Percentiles rank a stretch among this genome's conserved stretches.
phyloP scores from a whole-genome alignment of 2,329 filamentous ascomycete species.

The Botrytis porri region DNA sequence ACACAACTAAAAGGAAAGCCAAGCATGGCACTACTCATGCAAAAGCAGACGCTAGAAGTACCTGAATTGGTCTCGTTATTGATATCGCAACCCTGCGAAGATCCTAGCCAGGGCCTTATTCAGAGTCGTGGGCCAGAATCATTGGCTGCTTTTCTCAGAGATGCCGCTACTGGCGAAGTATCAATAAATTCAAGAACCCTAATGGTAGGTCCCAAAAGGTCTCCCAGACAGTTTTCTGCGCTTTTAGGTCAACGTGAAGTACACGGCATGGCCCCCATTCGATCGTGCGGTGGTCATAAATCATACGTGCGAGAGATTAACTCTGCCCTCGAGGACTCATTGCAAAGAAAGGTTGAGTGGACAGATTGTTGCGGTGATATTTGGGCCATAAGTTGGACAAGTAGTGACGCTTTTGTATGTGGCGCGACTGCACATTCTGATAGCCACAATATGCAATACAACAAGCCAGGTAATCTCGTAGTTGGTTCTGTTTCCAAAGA shows the following conservation, averaged over 20 bases:
- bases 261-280: constrained; percentile 25
- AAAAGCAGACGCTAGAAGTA: constrained; percentile 13
- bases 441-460: constrained; percentile 62
- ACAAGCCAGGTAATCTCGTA: constrained; percentile 60
- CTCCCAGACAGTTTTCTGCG: constrained; percentile 16
- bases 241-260: constrained; percentile 33
- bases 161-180: constrained; percentile 23
- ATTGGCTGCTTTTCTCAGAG: constrained; percentile 26
- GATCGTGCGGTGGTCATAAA: constrained; percentile 23
- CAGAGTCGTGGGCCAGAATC: constrained; percentile 47
- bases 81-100: not conserved
- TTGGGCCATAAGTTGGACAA: constrained; percentile 56
- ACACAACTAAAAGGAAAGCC: constrained; percentile 6
- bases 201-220: constrained; percentile 4
- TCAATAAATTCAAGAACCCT: constrained; percentile 11
- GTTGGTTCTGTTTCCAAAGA: constrained; percentile 49
- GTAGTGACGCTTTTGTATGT: constrained; percentile 52
- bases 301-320: constrained; percentile 28
- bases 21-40: not conserved
- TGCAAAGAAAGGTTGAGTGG: constrained; percentile 53
- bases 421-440: constrained; percentile 63
- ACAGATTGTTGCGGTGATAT: constrained; percentile 62
- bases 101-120: constrained; percentile 52
- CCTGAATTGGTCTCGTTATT: constrained; percentile 14
- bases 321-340: constrained; percentile 46